Evolutionary conservation across 2,329 filamentous ascomycete genomes (phyloP), one percentile per base, ranked within the genome.

Genomic region (Aspergillus fumigatus): DNA sequence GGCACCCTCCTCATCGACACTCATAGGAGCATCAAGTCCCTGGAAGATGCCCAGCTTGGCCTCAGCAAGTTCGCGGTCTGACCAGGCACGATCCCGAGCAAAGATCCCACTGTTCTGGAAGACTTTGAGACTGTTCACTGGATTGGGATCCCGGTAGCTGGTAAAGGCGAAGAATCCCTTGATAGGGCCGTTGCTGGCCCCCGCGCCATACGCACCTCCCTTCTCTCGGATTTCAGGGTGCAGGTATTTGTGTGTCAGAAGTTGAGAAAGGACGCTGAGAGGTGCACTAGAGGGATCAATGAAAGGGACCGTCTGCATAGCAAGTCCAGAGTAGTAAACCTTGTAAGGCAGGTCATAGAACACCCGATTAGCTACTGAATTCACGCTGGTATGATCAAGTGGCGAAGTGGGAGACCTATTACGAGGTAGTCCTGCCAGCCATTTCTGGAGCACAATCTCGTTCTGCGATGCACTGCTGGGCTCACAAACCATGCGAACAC

Each of bases 141-240:
- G 93, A 70, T 97, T 97, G 2, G 94, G 94, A 71, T 99, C 94
- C 52, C 94, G 89, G 80, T 99, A 99, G 48, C 90, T 93, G 77
- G 96, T 97, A 77, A 97, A 95, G 17, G 91, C 91, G 65, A 99
- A 97, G 1, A 96, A 74, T 25, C 92, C 93, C 63, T 90, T 88
- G 7, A 96, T 77, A 0, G 88, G 84, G 25, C 87, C 86, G 48
- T 89, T 88, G 71, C 91, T 93, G 1, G 94, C 93, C 14, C 92
- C 92, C 23, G 91, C 94, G 48, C 94, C 94, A 65, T 99, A 99
- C 0, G 94, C 94, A 40, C 94, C 94, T 32, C 94, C 94, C 75
- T 97, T 97, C 71, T 99, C 94, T 54, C 94, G 89, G 63, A 99
- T 97, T 74, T 97, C 94, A 64, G 96, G 93, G 71, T 99, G 94